Conservation (phyloP, 2,329 filamentous ascomycete genomes). For the Penicillium griseofulvum region DNA sequence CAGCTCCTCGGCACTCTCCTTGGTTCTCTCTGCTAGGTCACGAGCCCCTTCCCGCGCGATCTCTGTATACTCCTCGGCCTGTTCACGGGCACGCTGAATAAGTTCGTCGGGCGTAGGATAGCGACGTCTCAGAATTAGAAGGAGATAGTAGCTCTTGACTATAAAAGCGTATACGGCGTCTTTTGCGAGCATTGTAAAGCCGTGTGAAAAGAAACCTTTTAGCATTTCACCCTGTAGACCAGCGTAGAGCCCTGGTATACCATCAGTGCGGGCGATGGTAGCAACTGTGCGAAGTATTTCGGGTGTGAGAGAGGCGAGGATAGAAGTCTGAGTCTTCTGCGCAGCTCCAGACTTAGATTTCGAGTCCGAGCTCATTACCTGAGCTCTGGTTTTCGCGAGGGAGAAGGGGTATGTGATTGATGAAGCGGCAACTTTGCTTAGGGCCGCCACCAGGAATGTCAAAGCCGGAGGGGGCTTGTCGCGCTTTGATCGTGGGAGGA, state of each 20-base stretch:
- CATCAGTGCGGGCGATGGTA: conserved; percentile 61
- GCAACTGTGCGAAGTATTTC: conserved; percentile 65
- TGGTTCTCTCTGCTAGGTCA: conserved; percentile 33
- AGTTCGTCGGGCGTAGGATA: conserved; percentile 47
- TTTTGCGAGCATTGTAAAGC: conserved; percentile 83
- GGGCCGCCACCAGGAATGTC: conserved; percentile 67
- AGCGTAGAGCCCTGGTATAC: conserved; percentile 67
- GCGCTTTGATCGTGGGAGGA: conserved; percentile 55
- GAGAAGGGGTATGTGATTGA: conserved; percentile 81
- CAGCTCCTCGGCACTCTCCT: conserved; percentile 25
- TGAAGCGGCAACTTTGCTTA: conserved; percentile 75
- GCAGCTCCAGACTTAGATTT: conserved; percentile 25
- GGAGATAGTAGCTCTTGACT: conserved; percentile 67
- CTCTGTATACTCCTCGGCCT: conserved; percentile 43
- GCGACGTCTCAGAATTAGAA: conserved; percentile 51
- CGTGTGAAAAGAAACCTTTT: conserved; percentile 82
- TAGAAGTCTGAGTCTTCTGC: conserved; percentile 15
- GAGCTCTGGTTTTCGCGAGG: conserved; percentile 76
- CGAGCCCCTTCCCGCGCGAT: conserved; percentile 40
- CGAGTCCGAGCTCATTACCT: conserved; percentile 47
- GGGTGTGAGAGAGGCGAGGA: conserved; percentile 24
- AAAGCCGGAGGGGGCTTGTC: conserved; percentile 53
- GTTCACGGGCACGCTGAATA: conserved; percentile 38
- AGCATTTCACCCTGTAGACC: conserved; percentile 73
- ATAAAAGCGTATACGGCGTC: conserved; percentile 71